Conservation (phyloP, 2,329 filamentous ascomycete species). For the Paramyrothecium sp. region DNA sequence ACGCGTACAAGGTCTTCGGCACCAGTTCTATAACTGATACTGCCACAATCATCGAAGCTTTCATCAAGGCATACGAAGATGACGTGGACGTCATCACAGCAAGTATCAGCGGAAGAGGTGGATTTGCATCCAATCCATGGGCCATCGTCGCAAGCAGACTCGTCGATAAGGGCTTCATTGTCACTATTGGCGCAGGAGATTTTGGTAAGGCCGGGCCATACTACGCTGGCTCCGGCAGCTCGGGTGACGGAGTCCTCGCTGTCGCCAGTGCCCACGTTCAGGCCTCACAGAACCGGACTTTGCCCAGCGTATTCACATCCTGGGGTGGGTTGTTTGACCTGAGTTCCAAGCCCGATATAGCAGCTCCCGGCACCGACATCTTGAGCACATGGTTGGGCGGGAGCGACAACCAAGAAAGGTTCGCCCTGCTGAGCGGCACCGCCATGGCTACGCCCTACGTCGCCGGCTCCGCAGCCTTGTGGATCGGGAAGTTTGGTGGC, state of each 20-base stretch:
- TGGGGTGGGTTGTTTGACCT: constrained; percentile 39
- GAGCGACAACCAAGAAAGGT: constrained; percentile 19
- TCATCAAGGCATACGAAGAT: too few species aligned
- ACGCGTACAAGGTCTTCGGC: not conserved
- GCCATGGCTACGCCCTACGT: constrained; percentile 48
- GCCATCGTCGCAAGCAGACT: too few species aligned
- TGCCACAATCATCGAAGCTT: too few species aligned
- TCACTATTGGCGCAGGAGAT: too few species aligned
- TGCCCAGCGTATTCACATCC: constrained; percentile 34
- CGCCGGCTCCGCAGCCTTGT: constrained; percentile 37
- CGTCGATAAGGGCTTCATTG: too few species aligned
- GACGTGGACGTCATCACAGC: not conserved
- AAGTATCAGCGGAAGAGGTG: too few species aligned
- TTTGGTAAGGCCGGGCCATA: too few species aligned
- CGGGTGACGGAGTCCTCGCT: too few species aligned
- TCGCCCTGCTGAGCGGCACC: constrained; percentile 42
- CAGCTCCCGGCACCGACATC: constrained; percentile 40
- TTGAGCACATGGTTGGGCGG: constrained; percentile 37
- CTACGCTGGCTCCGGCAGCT: too few species aligned
- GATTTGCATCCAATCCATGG: too few species aligned
- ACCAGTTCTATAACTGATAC: too few species aligned
- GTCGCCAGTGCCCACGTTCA: not conserved
- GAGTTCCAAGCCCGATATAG: constrained; percentile 39
- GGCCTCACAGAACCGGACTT: not conserved
- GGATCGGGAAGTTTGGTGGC: constrained; percentile 29